Base-by-base conservation (phyloP, 2,329 filamentous ascomycete species). In the Phialophora tarda region DNA sequence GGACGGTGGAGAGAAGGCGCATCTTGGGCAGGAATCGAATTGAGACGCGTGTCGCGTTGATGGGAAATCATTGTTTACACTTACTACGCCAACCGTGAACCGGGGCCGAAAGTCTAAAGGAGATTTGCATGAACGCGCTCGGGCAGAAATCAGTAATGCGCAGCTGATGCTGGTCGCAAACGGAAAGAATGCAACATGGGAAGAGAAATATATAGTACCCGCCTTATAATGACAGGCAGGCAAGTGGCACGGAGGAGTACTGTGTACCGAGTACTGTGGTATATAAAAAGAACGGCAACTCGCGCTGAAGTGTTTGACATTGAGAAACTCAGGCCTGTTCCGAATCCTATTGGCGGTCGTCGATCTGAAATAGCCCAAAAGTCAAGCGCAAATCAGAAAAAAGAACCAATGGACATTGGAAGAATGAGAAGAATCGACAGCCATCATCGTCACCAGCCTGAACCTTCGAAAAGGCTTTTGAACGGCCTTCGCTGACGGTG, bases 31-130 rank as follows among this genome's bases (percentile, higher is more conserved):
- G 48, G 48, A 55, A 48, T 44, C 51, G 34, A 32, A 23, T 12
- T 48, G n/a, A 47, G 50, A 64, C 61, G 65, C 61, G 65, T 53
- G 47, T 41, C 65, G 53, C 59, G 59, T 54, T 24, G 8, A 38
- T 41, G 58, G 59, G 59, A 58, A 51, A 58, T 57, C 48, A 53
- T 62, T 67, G 65, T 67, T 67, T 62, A 67, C 65, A 59, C n/a
- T 44, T 38, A 59, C 62, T 38, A 59, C 62, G 53, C 62, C 38
- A 47, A 26, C 21, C 41, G 50, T 26, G n/a, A 60, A 41, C 32
- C 21, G n/a, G 26, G 47, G 21, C 21, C 23, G 26, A 48, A 62
- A 57, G 51, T 41, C 38, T 48, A 58, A 58, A 44, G 48, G 50
- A 65, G 59, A 65, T 65, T 65, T 65, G 63, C 17, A 50, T 34